Conservation (phyloP, 2,329 filamentous ascomycete species). For the Tolypocladium amazonense region DNA sequence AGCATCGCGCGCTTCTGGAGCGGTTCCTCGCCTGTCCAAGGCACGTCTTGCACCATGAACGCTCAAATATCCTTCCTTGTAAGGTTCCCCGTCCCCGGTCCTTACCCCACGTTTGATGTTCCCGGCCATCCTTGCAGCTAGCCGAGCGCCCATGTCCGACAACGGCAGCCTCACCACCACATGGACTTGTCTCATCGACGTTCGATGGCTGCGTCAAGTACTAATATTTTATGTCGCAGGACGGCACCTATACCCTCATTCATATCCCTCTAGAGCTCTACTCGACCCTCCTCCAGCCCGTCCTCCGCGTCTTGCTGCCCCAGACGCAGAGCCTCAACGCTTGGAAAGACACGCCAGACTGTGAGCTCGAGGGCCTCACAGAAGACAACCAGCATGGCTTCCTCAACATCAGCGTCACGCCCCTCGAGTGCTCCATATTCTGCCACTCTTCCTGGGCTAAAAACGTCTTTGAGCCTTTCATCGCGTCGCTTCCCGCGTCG, state of each 20-base stretch:
- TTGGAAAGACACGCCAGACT: slow-evolving; percentile 22
- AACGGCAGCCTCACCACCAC: background rate
- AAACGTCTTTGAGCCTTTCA: slow-evolving; percentile 63
- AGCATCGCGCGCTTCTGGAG: background rate
- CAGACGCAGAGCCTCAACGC: slow-evolving; percentile 33
- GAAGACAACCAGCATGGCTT: slow-evolving; percentile 60
- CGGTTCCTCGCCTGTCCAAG: background rate
- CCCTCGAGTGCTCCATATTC: slow-evolving; percentile 84
- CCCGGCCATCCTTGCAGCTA: background rate
- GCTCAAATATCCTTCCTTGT: slow-evolving; percentile 48
- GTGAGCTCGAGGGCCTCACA: slow-evolving; percentile 34
- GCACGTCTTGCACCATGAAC: slow-evolving; percentile 32
- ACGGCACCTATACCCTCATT: slow-evolving; percentile 77
- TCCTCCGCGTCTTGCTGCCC: slow-evolving; percentile 75
- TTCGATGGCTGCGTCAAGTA: slow-evolving; percentile 4
- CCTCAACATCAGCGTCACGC: slow-evolving; percentile 86
- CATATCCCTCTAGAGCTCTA: slow-evolving; percentile 80
- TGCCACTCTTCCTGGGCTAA: slow-evolving; percentile 68
- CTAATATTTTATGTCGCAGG: slow-evolving; percentile 36
- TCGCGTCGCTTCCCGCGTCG: slow-evolving; percentile 49
- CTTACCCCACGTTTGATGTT: background rate
- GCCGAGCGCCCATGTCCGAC: background rate
- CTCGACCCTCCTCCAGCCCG: slow-evolving; percentile 69
- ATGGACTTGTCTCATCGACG: background rate
- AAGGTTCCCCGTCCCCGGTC: slow-evolving; percentile 4